Evolutionary conservation across 78 protist genomes (phyloP), one percentile per base, ranked within the genome.

Genomic region (Mastigamoeba balamuthi): DNA sequence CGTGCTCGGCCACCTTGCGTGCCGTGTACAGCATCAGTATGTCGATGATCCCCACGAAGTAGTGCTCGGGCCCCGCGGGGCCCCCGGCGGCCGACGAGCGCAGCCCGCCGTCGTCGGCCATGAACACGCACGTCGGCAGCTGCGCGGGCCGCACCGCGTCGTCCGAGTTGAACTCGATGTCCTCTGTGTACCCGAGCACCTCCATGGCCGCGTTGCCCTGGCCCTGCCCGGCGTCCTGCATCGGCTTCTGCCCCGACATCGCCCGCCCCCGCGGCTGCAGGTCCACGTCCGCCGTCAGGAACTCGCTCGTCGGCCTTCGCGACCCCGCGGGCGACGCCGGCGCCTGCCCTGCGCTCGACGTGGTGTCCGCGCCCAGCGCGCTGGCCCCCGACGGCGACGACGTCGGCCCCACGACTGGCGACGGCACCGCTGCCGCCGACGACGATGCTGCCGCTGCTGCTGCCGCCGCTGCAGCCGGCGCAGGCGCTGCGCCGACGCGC

Each of bases 1-100:
- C 23, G 68, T 86, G 88, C 83, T 91, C 95, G 33, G 84, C n/a
- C 85, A 76, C 74, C 75, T 91, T 91, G 43, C 88, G 53, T n/a
- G 67, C 44, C 29, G 81, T 48, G 80, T 87, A 91, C 10, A 76
- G 66, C 86, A 84, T 87, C 66, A 91, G 66, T 40, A 91, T 86
- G 75, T 91, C 95, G 28, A 91, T 91, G 27, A 91, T 80, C 27
- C 95, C 95, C 9, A 86, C 44, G 69, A 85, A 91, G 67, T 87
- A 87, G 35, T 72, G 76, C 64, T 77, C 78, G n/a, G n/a, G n/a
- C n/a, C n/a, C n/a, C n/a, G n/a, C n/a, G n/a, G n/a, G n/a, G n/a
- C n/a, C n/a, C n/a, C n/a, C n/a, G n/a, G n/a, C n/a, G n/a, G n/a
- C n/a, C n/a, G n/a, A n/a, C n/a, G n/a, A n/a, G n/a, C n/a, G n/a